A percentile compares a stretch with the other conserved stretches of the same genome.
phyloP scores from a whole-genome alignment of 2,329 filamentous ascomycete genomes.

The Tolypocladium ovalisporum region DNA sequence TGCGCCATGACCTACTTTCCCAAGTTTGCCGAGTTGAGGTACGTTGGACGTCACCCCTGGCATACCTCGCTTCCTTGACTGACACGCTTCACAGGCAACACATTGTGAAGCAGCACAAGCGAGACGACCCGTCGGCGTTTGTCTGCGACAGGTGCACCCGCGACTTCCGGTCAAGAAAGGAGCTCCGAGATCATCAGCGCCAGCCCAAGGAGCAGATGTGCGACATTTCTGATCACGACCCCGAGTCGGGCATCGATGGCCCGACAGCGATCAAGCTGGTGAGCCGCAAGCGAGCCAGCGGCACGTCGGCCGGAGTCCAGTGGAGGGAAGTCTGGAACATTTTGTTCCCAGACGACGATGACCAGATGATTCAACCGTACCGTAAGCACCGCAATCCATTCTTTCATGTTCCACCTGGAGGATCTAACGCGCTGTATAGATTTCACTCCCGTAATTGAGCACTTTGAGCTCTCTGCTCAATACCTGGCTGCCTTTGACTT shows the following conservation, averaged over 20 bases:
- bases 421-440: constrained; percentile 10
- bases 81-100: constrained; percentile 20
- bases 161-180: constrained; percentile 25
- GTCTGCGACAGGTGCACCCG: constrained; percentile 29
- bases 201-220: constrained; percentile 30
- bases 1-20: constrained; percentile 32
- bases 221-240: constrained; percentile 27
- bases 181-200: constrained; percentile 27
- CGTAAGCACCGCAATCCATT: constrained; percentile 9
- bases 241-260: constrained; percentile 28
- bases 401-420: neutral
- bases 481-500: constrained; percentile 22
- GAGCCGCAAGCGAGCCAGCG: constrained; percentile 26
- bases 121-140: constrained; percentile 27
- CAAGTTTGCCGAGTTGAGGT: constrained; percentile 30
- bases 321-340: constrained; percentile 32
- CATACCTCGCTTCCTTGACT: constrained; percentile 1
- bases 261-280: constrained; percentile 27
- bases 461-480: constrained; percentile 24
- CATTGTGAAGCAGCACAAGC: constrained; percentile 31
- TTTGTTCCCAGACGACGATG: constrained; percentile 28
- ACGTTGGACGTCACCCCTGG: neutral
- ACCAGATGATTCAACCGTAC: constrained; percentile 17
- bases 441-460: constrained; percentile 29
- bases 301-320: constrained; percentile 24